Conservation (phyloP, 2,329 filamentous ascomycete species). For the Aureobasidium sp. region DNA sequence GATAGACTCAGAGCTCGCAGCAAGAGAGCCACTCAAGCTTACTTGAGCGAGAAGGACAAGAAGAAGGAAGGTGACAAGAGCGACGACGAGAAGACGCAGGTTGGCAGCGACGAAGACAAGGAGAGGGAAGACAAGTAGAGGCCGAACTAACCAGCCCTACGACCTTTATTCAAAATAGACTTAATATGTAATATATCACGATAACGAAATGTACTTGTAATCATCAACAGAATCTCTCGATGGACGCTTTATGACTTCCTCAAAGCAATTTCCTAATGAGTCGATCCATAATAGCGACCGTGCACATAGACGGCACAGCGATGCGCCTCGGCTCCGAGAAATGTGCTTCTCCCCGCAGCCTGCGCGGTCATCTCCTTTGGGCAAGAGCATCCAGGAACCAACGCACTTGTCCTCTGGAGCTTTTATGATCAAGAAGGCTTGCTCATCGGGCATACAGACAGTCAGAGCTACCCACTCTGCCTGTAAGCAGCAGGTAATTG, state of each 20-base stretch:
- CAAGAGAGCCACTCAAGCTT: constrained; percentile 3
- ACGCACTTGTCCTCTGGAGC: no score
- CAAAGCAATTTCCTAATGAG: background rate
- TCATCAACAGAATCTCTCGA: no score
- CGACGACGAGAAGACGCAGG: constrained; percentile 4
- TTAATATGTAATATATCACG: constrained; percentile 7
- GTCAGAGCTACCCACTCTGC: no score
- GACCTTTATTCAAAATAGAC: background rate
- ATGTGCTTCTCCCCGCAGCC: background rate
- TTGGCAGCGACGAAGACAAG: constrained; percentile 5
- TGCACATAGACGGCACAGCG: background rate
- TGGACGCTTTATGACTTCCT: no score
- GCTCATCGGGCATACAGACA: no score
- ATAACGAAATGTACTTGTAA: constrained; percentile 3
- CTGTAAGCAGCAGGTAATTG: no score
- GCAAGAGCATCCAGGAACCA: background rate
- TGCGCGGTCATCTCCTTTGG: background rate
- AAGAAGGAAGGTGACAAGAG: constrained; percentile 3
- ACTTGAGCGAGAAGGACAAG: background rate
- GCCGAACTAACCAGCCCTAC: no score
- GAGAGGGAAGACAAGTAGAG: background rate
- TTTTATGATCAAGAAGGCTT: no score
- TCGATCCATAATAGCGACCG: background rate
- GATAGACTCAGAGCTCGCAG: constrained; percentile 7
- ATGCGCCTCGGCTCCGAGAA: background rate